These are phyloP conservation scores for Jatropha podagrica DNA, from an alignment of 441 rosid genomes.

Conservation along the genomic window DNA sequence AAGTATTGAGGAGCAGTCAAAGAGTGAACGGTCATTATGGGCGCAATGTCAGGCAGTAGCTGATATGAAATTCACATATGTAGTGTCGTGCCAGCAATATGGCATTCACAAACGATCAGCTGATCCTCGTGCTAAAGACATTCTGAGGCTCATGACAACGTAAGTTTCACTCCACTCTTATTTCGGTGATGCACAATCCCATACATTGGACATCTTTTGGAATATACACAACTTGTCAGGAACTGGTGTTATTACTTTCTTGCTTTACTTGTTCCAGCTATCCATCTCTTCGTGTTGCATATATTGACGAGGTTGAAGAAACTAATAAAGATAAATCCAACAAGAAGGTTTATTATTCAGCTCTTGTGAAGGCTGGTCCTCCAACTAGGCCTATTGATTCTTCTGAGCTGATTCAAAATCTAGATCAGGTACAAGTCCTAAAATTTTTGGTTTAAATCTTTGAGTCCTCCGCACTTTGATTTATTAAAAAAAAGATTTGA, in stretches of 20 bases:
- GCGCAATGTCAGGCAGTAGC: conserved; percentile 81
- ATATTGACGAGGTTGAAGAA: conserved; percentile 83
- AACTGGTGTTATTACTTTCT: conserved; percentile 47
- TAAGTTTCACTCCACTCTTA: conserved; percentile 32
- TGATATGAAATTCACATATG: conserved; percentile 86
- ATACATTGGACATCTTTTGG: neutral
- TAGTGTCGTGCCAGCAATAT: conserved; percentile 86
- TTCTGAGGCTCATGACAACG: conserved; percentile 80
- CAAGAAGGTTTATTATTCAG: conserved; percentile 72
- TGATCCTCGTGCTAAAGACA: conserved; percentile 58
- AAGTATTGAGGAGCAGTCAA: conserved; percentile 56
- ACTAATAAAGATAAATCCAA: conserved; percentile 42
- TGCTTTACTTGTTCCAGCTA: conserved; percentile 43
- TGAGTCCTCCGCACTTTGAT: conserved; percentile 24
- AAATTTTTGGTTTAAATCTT: conserved; percentile 11
- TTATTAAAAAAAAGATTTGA: neutral
- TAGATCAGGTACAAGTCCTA: conserved; percentile 63
- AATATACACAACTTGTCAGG: conserved; percentile 9
- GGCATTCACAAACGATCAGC: conserved; percentile 77
- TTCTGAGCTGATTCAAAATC: conserved; percentile 59
- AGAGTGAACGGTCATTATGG: conserved; percentile 62
- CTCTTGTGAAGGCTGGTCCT: conserved; percentile 80
- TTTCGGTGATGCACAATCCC: conserved; percentile 13
- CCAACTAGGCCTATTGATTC: conserved; percentile 63
- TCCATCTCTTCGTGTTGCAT: conserved; percentile 89